Base-by-base conservation (phyloP, 805 yeast genomes). In the Ogataea angusta region DNA sequence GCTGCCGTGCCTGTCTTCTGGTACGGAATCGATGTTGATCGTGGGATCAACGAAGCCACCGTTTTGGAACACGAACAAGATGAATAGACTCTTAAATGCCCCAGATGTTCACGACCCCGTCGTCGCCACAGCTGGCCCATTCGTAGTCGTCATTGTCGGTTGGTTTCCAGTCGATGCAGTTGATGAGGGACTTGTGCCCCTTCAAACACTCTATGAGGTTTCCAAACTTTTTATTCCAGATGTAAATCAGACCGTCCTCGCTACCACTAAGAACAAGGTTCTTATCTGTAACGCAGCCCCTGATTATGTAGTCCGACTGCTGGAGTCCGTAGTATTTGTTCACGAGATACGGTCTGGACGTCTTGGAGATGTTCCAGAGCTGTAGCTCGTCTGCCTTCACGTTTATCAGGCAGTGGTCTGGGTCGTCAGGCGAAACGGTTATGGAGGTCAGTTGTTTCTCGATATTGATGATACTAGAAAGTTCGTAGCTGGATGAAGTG, bases 51-150 rank as follows among this genome's bases (percentile, higher is more conserved):
- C 30, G 70, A 57, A 29, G 60, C 60, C 8, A 38, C 18, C n/a
- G 43, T 46, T 2, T 29, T 52, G 25, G 69, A 64, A 33, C 53
- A 62, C 46, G 47, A 42, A 6, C 48, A 45, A 3, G 56, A 38
- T 5, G 56, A 51, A 23, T 27, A 18, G 24, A 24, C 17, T 10
- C 10, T 22, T 31, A 46, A 19, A 43, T 37, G 1, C 58, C 51
- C 89, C 88, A 84, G 6, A 87, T 70, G 42, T 79, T 78, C 3
- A 87, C 81, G 7, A 71, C 62, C 14, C 75, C 72, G 59, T 90
- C 96, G 60, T 89, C 96, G 12, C 95, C 87, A 28, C 88, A 89
- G 15, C 91, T 80, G 6, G 88, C 93, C 76, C 62, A 57, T 43
- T 57, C 60, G 30, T 40, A 90, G 32, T 57, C 58, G 8, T 49